Evolutionary conservation across 768 basidiomycete species (phyloP), one percentile per base, ranked within the genome.

Genomic region (Suillus sp.): DNA sequence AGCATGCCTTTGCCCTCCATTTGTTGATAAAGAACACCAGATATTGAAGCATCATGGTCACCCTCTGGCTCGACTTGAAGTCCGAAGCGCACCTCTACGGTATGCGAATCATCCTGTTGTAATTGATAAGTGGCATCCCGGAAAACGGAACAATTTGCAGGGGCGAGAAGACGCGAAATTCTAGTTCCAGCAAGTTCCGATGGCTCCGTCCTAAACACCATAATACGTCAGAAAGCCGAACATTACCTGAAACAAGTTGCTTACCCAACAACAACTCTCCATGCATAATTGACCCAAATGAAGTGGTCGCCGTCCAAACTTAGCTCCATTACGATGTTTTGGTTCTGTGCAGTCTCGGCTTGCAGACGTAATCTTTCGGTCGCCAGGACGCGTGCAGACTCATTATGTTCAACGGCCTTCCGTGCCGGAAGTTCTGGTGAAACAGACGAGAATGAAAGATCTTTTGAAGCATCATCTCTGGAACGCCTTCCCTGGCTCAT

Each of bases 1-100:
- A 99, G 86, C 97, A 99, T 98, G 20, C 97, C 97, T 73, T 96
- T 96, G 35, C 93, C 97, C 71, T 98, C 96, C 90, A 99, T 95
- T 68, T 86, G 87, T 74, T 93, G 91, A 75, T 86, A 92, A 34
- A 90, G 80, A 8, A 78, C 76, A 11, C 76, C 73, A 43, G 81
- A 81, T 20, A 78, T 71, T 27, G 81, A 80, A 30, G 84, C 82
- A 47, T 91, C 90, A 50, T 79, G 79, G 62, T 86, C 84, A 9
- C 64, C 57, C 32, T 82, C 84, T 3, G 88, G 84, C 66, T 90
- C 84, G 47, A 96, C 84, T 69, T 89, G 88, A 54, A 99, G 84
- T 62, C 89, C 88, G 80, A 99, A 98, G 59, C 87, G 85, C 55
- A 93, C 91, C 73, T 98, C 95, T 62, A 98, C 87, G 0, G 96